phyloP scores from a whole-genome alignment of 139 green algal species.

The Tetraselmis chui region DNA sequence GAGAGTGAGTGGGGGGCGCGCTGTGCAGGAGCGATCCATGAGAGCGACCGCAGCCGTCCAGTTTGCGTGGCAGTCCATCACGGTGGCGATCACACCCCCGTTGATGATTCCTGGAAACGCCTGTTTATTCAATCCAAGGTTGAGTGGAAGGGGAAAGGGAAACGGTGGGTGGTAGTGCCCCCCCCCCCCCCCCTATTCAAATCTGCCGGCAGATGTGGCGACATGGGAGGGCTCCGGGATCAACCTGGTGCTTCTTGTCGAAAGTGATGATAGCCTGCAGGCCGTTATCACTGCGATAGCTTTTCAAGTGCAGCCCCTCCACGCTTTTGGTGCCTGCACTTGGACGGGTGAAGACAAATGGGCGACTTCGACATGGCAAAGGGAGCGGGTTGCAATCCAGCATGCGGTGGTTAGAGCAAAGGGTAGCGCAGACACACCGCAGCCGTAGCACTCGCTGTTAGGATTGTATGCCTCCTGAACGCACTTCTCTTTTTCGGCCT shows the following conservation, averaged over 20 bases:
- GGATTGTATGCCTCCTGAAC: constrained; percentile 71
- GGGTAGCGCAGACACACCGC: constrained; percentile 34
- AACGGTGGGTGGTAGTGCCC: not conserved
- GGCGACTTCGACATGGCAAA: not conserved
- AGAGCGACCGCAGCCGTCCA: constrained; percentile 72
- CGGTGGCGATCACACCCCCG: constrained; percentile 59
- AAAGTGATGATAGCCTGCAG: constrained; percentile 46
- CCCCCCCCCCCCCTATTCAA: not conserved
- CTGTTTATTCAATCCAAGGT: not conserved
- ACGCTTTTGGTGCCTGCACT: constrained; percentile 31
- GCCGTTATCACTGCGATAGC: constrained; percentile 45
- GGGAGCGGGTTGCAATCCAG: not conserved
- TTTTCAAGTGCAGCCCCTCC: constrained; percentile 54
- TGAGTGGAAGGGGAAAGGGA: not conserved
- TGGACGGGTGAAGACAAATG: constrained; percentile 15
- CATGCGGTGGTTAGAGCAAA: not conserved
- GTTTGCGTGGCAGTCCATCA: constrained; percentile 78
- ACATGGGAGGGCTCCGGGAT: constrained; percentile 20
- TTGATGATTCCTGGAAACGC: constrained; percentile 60
- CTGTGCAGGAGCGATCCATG: constrained; percentile 67
- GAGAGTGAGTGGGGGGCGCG: constrained; percentile 72
- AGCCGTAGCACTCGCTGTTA: constrained; percentile 63
- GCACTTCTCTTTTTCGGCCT: constrained; percentile 35
- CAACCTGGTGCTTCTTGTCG: constrained; percentile 51
- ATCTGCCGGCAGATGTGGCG: not conserved